phyloP scores from a whole-genome alignment of 1,284 basidiomycete genomes.

The Tranzscheliella williamsii region DNA sequence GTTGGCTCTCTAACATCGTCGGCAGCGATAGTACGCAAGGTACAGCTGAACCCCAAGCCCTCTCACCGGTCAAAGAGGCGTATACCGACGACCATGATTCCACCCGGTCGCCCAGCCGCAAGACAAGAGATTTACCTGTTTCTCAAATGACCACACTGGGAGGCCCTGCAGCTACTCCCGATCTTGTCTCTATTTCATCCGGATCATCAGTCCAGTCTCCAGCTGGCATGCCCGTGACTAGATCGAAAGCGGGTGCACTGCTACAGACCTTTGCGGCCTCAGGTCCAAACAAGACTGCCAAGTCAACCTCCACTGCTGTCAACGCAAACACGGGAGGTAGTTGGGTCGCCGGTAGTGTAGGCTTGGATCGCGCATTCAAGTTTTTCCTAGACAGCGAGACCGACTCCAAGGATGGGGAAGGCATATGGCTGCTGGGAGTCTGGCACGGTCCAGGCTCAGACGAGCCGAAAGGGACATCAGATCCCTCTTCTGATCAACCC shows the following conservation, averaged over 20 bases:
- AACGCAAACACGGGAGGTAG: neutral
- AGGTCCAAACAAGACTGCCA: constrained; percentile 3
- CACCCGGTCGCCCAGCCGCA: constrained; percentile 1
- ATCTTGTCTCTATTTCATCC: too few species aligned
- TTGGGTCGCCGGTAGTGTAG: constrained; percentile 26
- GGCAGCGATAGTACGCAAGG: constrained; percentile 20
- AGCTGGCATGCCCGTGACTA: neutral
- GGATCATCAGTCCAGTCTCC: too few species aligned
- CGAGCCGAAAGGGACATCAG: neutral
- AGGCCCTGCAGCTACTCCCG: too few species aligned
- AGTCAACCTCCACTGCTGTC: neutral
- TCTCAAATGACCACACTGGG: too few species aligned
- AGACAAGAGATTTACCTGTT: neutral
- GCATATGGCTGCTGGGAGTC: constrained; percentile 53
- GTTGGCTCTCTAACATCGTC: constrained; percentile 49
- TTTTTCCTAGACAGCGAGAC: constrained; percentile 47
- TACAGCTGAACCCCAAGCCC: constrained; percentile 7
- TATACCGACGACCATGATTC: constrained; percentile 6
- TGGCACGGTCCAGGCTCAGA: constrained; percentile 35
- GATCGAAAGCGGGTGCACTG: constrained; percentile 19
- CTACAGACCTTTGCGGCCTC: constrained; percentile 12
- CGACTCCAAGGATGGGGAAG: constrained; percentile 22
- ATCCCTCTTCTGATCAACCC: neutral
- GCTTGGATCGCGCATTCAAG: constrained; percentile 49
- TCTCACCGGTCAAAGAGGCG: constrained; percentile 25